Base-by-base conservation (phyloP, 108 stramenopile genomes). In the Fragilaria crotonensis region DNA sequence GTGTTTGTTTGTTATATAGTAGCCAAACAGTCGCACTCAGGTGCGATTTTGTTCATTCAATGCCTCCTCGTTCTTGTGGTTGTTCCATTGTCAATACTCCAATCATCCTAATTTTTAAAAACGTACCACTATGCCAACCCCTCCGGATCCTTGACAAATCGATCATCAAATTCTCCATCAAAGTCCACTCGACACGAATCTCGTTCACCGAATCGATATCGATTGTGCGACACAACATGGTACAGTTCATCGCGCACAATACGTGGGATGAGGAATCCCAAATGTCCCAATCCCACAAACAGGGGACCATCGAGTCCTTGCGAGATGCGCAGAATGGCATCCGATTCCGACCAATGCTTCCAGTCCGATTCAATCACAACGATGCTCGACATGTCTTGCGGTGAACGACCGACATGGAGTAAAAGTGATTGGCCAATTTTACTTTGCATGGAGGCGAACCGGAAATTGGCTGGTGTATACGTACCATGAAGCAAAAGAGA, bases 151-250 rank as follows among this genome's bases (percentile, higher is more conserved):
- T 61, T 47, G 4, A 76, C 64, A 48, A 76, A 76, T 48, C 75
- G 51, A 52, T 32, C 58, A 18, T 33, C 57, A 31, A 46, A 63
- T 44, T 59, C 56, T 18, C 68, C 68, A 59, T 76, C 75, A 54
- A 76, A 70, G 33, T 76, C 75, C 29, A 89, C 26, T 33, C 87
- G 69, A 60, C 87, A 89, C 18, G 71, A 66, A 52, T 75, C 71
- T 33, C 57, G 60, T 47, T 72, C 69, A 30, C 83, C 83, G 23
- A 84, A 72, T 9, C 45, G 33, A 30, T 68, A 74, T 0, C 83
- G 68, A 77, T 81, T 64, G 4, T 48, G 14, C n/a, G 78, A 71
- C 44, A 87, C 30, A n/a, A 72, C 44, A 60, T 66, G 54, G 52
- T 82, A 87, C 9, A 79, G 25, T 7, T 53, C 18, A 70, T 87